phyloP scores from a whole-genome alignment of 768 basidiomycete species.

The Mycena galericulata region DNA sequence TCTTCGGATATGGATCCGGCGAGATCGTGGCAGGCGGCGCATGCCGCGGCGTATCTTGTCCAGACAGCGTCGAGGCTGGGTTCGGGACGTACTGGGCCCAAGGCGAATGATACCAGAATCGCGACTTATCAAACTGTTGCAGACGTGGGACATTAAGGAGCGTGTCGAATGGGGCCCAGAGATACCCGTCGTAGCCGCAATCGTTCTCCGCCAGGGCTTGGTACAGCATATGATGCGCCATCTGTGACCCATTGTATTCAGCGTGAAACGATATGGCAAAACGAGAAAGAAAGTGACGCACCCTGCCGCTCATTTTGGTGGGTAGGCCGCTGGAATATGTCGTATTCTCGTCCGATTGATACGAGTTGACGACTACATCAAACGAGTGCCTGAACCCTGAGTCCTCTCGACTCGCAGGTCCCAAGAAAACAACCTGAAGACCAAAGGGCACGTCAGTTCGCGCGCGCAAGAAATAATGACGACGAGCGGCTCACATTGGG shows the following conservation, averaged over 20 bases:
- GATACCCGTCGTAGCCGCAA: slow-evolving; percentile 14
- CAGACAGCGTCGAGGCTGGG: not conserved
- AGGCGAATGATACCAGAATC: slow-evolving; percentile 16
- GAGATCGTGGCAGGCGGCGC: not conserved
- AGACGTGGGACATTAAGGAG: slow-evolving; percentile 17
- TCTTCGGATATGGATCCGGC: not conserved
- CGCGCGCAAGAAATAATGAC: not conserved
- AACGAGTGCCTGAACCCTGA: slow-evolving; percentile 8
- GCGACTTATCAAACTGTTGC: slow-evolving; percentile 3
- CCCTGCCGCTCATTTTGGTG: slow-evolving; percentile 1
- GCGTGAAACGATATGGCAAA: not conserved
- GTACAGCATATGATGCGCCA: slow-evolving; percentile 18
- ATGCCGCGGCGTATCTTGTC: not conserved
- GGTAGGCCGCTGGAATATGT: not conserved
- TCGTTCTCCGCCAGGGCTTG: slow-evolving; percentile 11
- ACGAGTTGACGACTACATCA: slow-evolving; percentile 14
- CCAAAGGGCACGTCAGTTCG: no score
- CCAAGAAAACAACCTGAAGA: not conserved
- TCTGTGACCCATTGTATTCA: not conserved
- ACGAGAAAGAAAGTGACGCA: not conserved
- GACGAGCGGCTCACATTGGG: not conserved
- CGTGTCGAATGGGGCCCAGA: slow-evolving; percentile 19
- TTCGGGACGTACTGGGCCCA: slow-evolving; percentile 11
- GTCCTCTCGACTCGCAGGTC: slow-evolving; percentile 5
- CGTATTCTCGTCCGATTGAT: slow-evolving; percentile 3